Base-by-base conservation (phyloP, 352 stramenopile species). In the Peronosclerospora sorghi region DNA sequence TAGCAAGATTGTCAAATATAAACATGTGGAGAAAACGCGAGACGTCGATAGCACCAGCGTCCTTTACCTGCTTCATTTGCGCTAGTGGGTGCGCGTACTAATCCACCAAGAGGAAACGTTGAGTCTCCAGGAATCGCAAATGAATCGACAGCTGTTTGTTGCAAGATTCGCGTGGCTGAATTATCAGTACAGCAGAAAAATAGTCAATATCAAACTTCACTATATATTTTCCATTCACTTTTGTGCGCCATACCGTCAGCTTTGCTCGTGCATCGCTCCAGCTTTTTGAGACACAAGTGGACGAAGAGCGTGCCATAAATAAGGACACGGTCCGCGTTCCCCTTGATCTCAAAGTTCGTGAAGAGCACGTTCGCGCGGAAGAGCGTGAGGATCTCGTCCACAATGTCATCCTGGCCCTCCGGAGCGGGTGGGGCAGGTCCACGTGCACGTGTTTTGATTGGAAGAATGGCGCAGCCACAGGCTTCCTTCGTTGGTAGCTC, bases 281-380 rank as follows among this genome's bases (percentile, higher is more conserved):
- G 58, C 54, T 94, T 91, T 70, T 94, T 94, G 13, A 96, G 70
- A 48, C 79, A 95, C 42, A 95, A 54, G 55, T 94, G 77, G 23
- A 93, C 83, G 57, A 91, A 96, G 17, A 97, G 72, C 46, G 88
- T 97, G 36, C 94, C 78, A 68, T 97, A 97, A 54, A 97, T 89
- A 39, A 97, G 70, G 53, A 94, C 86, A 40, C 87, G 82, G 65
- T 97, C 88, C 30, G 84, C 81, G 41, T 69, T 71, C 32, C 86
- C 86, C 45, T 96, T 86, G 54, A 97, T 85, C 57, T 94, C 83
- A 53, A 91, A 97, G 65, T 95, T 96, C 28, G 84, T 91, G 57
- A 96, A 97, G 17, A 97, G 62, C 29, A 97, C 82, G 65, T 97
- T 97, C 4, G 84, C 86, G 28, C 90, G 80, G 62, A 96, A 97